These are phyloP conservation scores for Furcasterigmium furcatum DNA, from an alignment of 2,329 filamentous ascomycete species.

Conservation along the genomic window DNA sequence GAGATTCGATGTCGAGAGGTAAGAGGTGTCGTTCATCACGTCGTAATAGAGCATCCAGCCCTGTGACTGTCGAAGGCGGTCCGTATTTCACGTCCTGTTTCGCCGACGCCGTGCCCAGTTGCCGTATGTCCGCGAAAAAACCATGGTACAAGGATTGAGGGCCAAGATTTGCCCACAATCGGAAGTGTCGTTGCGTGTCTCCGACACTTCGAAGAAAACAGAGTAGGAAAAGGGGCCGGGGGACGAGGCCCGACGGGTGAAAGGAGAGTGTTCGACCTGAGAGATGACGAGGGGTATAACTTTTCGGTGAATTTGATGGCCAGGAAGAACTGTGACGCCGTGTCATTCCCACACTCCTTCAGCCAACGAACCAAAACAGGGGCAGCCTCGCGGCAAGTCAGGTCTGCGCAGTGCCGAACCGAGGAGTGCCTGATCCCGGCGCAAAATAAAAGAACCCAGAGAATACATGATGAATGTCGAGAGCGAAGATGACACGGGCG, in stretches of 20 bases:
- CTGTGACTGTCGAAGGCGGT: background rate
- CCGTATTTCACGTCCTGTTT: background rate
- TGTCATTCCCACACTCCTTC: conserved; percentile 35
- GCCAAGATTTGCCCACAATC: too few species aligned
- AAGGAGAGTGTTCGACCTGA: background rate
- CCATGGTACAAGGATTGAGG: conserved; percentile 5
- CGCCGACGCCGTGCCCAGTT: background rate
- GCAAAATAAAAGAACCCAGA: conserved; percentile 35
- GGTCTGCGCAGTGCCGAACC: conserved; percentile 51
- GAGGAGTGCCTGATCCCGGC: conserved; percentile 47
- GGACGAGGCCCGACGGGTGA: too few species aligned
- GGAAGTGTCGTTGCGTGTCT: too few species aligned
- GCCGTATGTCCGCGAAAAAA: conserved; percentile 10
- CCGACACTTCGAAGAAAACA: background rate
- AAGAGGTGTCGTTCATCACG: conserved; percentile 3
- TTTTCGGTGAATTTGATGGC: background rate
- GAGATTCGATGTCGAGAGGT: conserved; percentile 9
- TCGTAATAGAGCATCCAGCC: conserved; percentile 1
- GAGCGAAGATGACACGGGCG: background rate
- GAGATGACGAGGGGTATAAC: conserved; percentile 1
- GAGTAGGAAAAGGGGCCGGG: background rate
- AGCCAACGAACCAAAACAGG: conserved; percentile 37
- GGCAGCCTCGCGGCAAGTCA: conserved; percentile 61
- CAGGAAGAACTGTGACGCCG: conserved; percentile 28
- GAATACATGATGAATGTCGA: conserved; percentile 5